Base-by-base conservation (phyloP, 2,329 filamentous ascomycete genomes). In the Thielaviopsis euricoi region DNA sequence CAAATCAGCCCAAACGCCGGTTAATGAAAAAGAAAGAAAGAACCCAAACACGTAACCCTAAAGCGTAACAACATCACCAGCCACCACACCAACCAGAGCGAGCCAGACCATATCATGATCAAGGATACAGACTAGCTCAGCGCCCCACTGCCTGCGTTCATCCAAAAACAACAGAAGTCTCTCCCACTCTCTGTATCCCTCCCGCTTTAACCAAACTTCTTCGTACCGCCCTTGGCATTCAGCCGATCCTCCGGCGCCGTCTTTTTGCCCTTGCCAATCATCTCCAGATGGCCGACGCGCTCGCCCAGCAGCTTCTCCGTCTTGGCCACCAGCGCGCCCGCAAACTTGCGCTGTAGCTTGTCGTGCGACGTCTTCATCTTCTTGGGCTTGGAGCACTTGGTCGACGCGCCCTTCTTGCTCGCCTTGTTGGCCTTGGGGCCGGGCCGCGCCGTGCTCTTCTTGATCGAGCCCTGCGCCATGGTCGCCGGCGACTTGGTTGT, bases 241-340 rank as follows among this genome's bases (percentile, higher is more conserved):
- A 62, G 22, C 26, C 52, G 56, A 19, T 62, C 60, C 54, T 65
- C 60, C 29, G 66, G 69, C 53, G 68, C 64, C 52, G 69, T 70
- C 67, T 76, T 79, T 67, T 78, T 77, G 10, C 75, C 74, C 68
- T 77, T 74, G 33, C 77, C 79, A 61, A 82, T 79, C 62, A 82
- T 65, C 70, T 82, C 79, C 23, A 82, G 67, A 60, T 82, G 79
- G 0, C 79, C 78, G 5, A 77, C 79, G 9, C 79, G 70, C 71
- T 81, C 77, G 60, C 78, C 78, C 48, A 82, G 72, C 65, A 82
- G 70, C 61, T 73, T 71, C 71, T 82, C 79, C 33, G 79, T 82
- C 70, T 73, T 72, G 59, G 71, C 71, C 50, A 71, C 73, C 65
- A 82, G 71, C 52, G 78, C 78, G 3, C 76, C 73, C 13, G 76